Percentiles rank a stretch among this genome's conserved stretches.
phyloP scores from a whole-genome alignment of 2,329 filamentous ascomycete genomes.

The Colletotrichum abscissum region DNA sequence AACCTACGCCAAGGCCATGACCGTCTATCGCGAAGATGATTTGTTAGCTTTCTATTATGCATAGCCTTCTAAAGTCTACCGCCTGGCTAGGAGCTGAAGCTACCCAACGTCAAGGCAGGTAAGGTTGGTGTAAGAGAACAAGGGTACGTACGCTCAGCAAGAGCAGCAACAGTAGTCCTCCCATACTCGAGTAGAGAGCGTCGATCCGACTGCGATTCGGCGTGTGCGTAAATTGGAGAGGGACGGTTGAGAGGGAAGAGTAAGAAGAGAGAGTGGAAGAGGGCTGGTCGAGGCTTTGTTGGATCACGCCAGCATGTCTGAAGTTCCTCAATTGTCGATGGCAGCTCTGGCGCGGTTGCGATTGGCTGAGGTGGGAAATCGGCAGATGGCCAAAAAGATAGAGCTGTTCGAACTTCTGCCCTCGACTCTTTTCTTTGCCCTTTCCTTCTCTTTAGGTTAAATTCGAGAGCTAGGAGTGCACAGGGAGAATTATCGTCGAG shows the following conservation, averaged over 20 bases:
- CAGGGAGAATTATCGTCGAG: constrained; percentile 34
- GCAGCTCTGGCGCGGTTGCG: background rate
- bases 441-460: background rate
- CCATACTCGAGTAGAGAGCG: constrained; percentile 45
- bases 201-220: constrained; percentile 1
- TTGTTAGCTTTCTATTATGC: constrained; percentile 19
- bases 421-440: constrained; percentile 9
- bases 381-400: background rate
- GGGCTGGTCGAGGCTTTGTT: constrained; percentile 9
- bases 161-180: constrained; percentile 52
- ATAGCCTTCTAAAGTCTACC: background rate
- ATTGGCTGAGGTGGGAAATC: background rate
- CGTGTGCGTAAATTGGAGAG: background rate
- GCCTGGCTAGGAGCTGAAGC: constrained; percentile 26
- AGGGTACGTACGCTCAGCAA: constrained; percentile 52
- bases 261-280: background rate
- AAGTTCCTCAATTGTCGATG: background rate
- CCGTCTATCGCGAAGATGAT: constrained; percentile 50
- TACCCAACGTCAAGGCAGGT: background rate
- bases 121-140: background rate
- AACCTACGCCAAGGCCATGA: constrained; percentile 70
- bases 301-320: constrained; percentile 31
- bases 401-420: background rate
- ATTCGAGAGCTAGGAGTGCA: background rate
- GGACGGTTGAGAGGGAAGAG: background rate